Evolutionary conservation across 75 land plant genomes (phyloP).

Genomic region (Larix kaempferi): DNA sequence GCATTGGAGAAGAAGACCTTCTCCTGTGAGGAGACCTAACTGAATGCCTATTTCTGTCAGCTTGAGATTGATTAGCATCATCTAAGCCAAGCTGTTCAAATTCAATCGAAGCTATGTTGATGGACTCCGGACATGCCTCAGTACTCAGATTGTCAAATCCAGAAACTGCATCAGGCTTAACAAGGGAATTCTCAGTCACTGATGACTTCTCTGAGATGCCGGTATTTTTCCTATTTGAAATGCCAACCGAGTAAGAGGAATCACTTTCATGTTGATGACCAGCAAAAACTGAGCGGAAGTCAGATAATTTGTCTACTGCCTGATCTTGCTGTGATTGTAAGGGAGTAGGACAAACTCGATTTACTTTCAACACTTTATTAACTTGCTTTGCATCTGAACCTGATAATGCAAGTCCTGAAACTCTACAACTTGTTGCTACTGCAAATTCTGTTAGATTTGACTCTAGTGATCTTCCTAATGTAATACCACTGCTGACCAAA

Average conservation of each 20-base stretch:
- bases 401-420: neutral
- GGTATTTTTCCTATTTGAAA: neutral
- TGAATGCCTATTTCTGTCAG: neutral
- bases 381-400: constrained; percentile 13
- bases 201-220: neutral
- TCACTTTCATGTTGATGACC: neutral
- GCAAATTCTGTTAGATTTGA: neutral
- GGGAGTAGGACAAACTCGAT: neutral
- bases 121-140: neutral
- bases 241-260: neutral
- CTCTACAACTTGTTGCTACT: neutral
- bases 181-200: neutral
- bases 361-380: neutral
- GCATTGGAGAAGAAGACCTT: constrained; percentile 85
- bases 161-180: neutral
- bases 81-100: neutral
- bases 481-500: constrained; percentile 3
- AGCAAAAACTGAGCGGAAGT: neutral
- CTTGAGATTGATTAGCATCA: neutral
- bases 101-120: constrained; percentile 7
- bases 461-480: neutral
- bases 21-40: constrained; percentile 14
- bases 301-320: neutral
- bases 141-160: neutral
- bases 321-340: constrained; percentile 41